phyloP scores from a whole-genome alignment of 768 basidiomycete genomes.

The Lyophyllum atratum region DNA sequence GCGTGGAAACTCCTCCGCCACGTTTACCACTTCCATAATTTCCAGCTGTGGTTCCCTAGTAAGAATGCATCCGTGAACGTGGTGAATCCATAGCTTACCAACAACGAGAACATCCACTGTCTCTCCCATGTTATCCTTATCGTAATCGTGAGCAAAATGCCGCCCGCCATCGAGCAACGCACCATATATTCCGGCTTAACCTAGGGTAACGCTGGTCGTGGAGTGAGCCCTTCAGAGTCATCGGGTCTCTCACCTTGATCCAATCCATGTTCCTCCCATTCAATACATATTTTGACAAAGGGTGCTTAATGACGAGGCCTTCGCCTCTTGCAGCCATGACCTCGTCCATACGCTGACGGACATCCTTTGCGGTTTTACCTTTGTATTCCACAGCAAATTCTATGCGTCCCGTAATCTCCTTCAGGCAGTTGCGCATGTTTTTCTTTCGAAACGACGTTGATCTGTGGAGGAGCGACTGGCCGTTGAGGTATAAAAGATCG shows the following conservation, averaged over 20 bases:
- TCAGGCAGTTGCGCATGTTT: slow-evolving; percentile 69
- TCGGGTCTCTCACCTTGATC: slow-evolving; percentile 67
- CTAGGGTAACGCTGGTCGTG: slow-evolving; percentile 28
- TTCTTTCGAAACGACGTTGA: slow-evolving; percentile 78
- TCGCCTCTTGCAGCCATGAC: slow-evolving; percentile 88
- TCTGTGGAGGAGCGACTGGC: slow-evolving; percentile 72
- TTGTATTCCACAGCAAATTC: slow-evolving; percentile 75
- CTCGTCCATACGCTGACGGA: slow-evolving; percentile 77
- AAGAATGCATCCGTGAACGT: not conserved
- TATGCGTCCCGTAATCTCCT: slow-evolving; percentile 72
- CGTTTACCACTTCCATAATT: slow-evolving; percentile 88
- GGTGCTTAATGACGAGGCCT: slow-evolving; percentile 91
- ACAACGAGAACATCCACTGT: slow-evolving; percentile 92
- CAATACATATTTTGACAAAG: slow-evolving; percentile 74
- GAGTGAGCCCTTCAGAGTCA: not conserved
- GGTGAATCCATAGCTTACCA: slow-evolving; percentile 44
- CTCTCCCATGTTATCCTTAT: slow-evolving; percentile 89
- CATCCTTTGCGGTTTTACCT: slow-evolving; percentile 80
- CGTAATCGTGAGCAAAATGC: not conserved
- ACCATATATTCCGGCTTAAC: slow-evolving; percentile 91
- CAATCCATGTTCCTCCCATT: slow-evolving; percentile 90
- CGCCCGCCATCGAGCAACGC: slow-evolving; percentile 12
- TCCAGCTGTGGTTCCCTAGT: slow-evolving; percentile 53
- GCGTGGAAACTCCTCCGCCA: slow-evolving; percentile 85
- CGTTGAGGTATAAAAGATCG: slow-evolving; percentile 89